Evolutionary conservation across 2,329 filamentous ascomycete genomes (phyloP).

Genomic region (Ophiostoma tasmaniense): DNA sequence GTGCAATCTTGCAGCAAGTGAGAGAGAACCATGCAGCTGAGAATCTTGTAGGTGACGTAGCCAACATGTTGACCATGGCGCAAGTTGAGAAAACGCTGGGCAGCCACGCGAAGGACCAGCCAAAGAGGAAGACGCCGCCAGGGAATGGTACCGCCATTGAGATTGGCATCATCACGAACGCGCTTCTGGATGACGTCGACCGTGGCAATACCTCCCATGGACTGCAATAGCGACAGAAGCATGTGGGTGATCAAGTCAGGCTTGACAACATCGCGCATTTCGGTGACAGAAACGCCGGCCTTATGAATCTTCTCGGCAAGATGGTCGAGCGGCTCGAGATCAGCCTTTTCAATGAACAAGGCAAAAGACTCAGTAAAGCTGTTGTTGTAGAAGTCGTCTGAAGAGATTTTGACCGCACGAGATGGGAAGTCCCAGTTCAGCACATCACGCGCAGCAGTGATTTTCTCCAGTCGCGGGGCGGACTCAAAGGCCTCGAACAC

Average conservation of each 20-base stretch:
- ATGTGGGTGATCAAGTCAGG: conserved; percentile 52
- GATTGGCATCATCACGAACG: conserved; percentile 54
- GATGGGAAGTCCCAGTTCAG: conserved; percentile 55
- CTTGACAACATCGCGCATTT: conserved; percentile 48
- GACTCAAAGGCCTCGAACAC: conserved; percentile 51
- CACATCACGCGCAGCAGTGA: conserved; percentile 43
- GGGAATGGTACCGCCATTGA: conserved; percentile 38
- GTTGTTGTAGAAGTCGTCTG: conserved; percentile 23
- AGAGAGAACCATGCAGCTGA: conserved; percentile 43
- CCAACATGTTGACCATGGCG: conserved; percentile 34
- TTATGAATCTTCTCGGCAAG: conserved; percentile 45
- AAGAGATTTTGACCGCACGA: conserved; percentile 39
- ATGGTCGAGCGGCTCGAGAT: conserved; percentile 33
- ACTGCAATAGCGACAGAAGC: conserved; percentile 52
- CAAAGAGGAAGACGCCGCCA: conserved; percentile 57
- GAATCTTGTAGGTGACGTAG: conserved; percentile 46
- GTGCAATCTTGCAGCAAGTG: conserved; percentile 36
- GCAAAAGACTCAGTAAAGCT: conserved; percentile 42
- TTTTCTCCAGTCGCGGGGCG: conserved; percentile 43
- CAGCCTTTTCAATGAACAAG: conserved; percentile 48
- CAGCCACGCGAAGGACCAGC: conserved; percentile 51
- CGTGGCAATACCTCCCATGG: conserved; percentile 35
- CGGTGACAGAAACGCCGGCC: conserved; percentile 38
- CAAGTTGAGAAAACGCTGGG: conserved; percentile 43
- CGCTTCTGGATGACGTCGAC: conserved; percentile 43